Conservation (phyloP, 768 basidiomycete species). For the Austroboletus eburneus region DNA sequence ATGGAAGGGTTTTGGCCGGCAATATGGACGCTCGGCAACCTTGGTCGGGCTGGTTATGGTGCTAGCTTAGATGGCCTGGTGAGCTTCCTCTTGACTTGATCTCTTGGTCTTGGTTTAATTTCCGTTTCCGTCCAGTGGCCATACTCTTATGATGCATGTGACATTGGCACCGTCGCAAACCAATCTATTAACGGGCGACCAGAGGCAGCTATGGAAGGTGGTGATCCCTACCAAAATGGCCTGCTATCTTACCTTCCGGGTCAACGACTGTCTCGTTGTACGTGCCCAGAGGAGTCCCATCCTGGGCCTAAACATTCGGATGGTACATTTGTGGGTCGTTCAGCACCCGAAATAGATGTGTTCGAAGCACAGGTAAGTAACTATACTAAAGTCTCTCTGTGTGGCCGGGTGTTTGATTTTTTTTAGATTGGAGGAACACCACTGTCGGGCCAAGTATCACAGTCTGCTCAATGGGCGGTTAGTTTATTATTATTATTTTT, state of each 20-base stretch:
- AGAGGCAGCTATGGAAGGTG: conserved; percentile 52
- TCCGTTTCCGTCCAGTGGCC: conserved; percentile 55
- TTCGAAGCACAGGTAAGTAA: conserved; percentile 67
- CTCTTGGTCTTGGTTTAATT: not conserved
- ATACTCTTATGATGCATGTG: conserved; percentile 69
- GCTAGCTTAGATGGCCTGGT: conserved; percentile 55
- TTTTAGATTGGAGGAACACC: conserved; percentile 44
- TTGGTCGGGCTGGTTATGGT: conserved; percentile 66
- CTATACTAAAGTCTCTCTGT: conserved; percentile 11
- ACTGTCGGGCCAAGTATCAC: conserved; percentile 63
- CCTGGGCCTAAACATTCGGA: conserved; percentile 76
- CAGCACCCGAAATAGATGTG: conserved; percentile 88
- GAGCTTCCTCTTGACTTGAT: conserved; percentile 8
- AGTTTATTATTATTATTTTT: conserved; percentile 21
- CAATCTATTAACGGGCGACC: conserved; percentile 75
- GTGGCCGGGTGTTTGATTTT: conserved; percentile 10
- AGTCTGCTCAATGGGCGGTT: conserved; percentile 81
- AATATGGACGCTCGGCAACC: conserved; percentile 57
- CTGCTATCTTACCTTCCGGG: conserved; percentile 72
- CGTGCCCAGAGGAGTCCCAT: conserved; percentile 76
- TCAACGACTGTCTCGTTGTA: conserved; percentile 82
- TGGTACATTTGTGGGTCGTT: conserved; percentile 73
- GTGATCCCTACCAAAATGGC: conserved; percentile 44
- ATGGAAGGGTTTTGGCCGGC: conserved; percentile 49
- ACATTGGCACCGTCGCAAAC: conserved; percentile 79